Base-by-base conservation (phyloP, 192 early-diverging fungal genomes). In the Linnemannia hyalina region DNA sequence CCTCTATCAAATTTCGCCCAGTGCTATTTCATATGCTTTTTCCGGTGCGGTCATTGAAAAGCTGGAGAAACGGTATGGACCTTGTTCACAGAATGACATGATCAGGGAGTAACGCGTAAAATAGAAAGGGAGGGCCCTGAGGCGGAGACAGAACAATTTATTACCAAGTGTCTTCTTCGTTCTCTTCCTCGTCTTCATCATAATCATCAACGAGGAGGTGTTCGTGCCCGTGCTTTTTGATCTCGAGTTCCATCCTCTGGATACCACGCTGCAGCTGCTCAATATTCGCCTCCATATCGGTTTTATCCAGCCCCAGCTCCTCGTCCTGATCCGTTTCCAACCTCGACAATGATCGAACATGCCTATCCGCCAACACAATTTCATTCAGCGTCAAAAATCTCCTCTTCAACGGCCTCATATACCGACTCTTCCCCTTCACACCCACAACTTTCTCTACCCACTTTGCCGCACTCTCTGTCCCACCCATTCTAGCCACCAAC, bases 401-500 rank as follows among this genome's bases (percentile, higher is more conserved):
- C 41, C 36, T 26, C 22, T 49, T 26, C 46, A 73, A 36, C 0
- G 44, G 44, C 2, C 68, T 7, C 1, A 60, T 49, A 16, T 80
- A 86, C 10, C 0, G 40, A 68, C 77, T 86, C 79, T 86, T 86
- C 29, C 83, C 83, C 60, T 13, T 16, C 6, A 41, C 79, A 10
- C 83, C 83, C 4, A 86, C 83, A 22, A 44, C 22, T 0, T 41
- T 46, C 68, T 86, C 79, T 10, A 80, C 4, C 26, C 11, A 15
- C 6, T 9, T 1, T 3, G 83, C 83, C 10, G 42, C 18, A 1
- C 6, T 29, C 5, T 77, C 13, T 0, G 23, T 69, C 0, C 70
- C 60, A 2, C 79, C 75, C 78, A 76, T 36, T 23, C 83, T 75
- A 7, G 75, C 75, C 36, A 86, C 83, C 70, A 86, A 49, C 52